phyloP scores from a whole-genome alignment of 1,139 yeast genomes.

The Debaryomyces udenii region DNA sequence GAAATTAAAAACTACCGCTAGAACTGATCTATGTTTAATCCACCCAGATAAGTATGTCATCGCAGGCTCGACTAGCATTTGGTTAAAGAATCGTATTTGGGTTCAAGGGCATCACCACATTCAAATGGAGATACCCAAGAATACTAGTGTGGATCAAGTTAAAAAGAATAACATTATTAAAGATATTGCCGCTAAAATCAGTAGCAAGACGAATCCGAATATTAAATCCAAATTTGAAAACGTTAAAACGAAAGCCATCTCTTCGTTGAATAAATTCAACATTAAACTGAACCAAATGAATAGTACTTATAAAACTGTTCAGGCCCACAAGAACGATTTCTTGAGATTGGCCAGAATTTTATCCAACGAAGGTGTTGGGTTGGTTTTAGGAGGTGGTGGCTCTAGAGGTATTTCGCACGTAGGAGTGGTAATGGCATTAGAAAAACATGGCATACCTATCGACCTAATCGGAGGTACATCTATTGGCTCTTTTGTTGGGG shows the following conservation, averaged over 20 bases:
- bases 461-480: constrained; percentile 97
- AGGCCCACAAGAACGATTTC: constrained; percentile 82
- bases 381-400: constrained; percentile 97
- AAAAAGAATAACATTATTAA: constrained; percentile 30
- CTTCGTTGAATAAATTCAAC: constrained; percentile 27
- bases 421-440: constrained; percentile 91
- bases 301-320: constrained; percentile 45
- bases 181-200: constrained; percentile 44
- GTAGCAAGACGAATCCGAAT: constrained; percentile 38
- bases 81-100: constrained; percentile 89
- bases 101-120: constrained; percentile 93
- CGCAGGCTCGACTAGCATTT: constrained; percentile 81
- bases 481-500: constrained; percentile 95
- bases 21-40: constrained; percentile 81
- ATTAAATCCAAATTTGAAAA: constrained; percentile 36
- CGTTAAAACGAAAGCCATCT: constrained; percentile 34
- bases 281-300: constrained; percentile 17
- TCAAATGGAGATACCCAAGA: constrained; percentile 51
- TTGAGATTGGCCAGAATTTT: constrained; percentile 84
- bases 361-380: constrained; percentile 91
- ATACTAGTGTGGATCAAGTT: constrained; percentile 17
- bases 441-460: constrained; percentile 89
- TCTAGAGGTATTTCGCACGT: constrained; percentile 93
- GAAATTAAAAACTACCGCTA: constrained; percentile 79
- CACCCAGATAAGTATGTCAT: constrained; percentile 83